phyloP scores from a whole-genome alignment of 495 filamentous ascomycete species.

The Tuber brumale region DNA sequence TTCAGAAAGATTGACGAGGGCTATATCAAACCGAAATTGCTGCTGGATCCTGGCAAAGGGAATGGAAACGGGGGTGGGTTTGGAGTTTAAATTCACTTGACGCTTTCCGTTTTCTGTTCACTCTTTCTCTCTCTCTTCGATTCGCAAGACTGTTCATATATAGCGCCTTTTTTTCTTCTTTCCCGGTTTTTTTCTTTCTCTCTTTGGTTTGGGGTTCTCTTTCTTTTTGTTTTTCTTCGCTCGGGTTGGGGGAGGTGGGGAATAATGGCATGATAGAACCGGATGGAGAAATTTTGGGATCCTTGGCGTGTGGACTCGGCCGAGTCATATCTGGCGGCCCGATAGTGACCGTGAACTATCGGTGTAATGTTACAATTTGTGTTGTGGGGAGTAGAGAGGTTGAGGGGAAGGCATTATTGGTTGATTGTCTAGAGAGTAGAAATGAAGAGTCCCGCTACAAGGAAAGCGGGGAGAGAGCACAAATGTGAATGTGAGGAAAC shows the following conservation, averaged over 20 bases:
- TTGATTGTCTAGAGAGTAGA: neutral
- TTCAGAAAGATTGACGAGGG: slow-evolving; percentile 93
- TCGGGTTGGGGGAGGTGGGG: neutral
- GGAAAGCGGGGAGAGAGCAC: neutral
- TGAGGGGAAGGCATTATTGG: neutral
- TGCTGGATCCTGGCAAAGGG: slow-evolving; percentile 65
- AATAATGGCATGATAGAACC: slow-evolving; percentile 22
- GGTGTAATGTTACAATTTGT: neutral
- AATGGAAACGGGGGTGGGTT: slow-evolving; percentile 16
- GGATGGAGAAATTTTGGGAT: neutral
- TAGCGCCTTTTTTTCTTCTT: neutral
- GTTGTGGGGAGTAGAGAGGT: neutral
- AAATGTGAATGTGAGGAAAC: neutral
- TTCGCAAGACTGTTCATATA: neutral
- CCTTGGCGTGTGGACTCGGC: neutral
- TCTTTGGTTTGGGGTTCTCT: slow-evolving; percentile 11
- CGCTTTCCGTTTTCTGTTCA: neutral
- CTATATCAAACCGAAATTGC: slow-evolving; percentile 87
- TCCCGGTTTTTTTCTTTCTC: neutral
- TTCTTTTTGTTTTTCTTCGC: slow-evolving; percentile 5
- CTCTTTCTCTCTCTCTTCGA: slow-evolving; percentile 1
- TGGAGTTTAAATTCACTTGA: slow-evolving; percentile 16
- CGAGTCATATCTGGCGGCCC: slow-evolving; percentile 1
- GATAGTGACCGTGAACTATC: neutral
- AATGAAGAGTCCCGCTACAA: neutral